phyloP scores from a whole-genome alignment of 441 rosid species.

The Geranium incanum region DNA sequence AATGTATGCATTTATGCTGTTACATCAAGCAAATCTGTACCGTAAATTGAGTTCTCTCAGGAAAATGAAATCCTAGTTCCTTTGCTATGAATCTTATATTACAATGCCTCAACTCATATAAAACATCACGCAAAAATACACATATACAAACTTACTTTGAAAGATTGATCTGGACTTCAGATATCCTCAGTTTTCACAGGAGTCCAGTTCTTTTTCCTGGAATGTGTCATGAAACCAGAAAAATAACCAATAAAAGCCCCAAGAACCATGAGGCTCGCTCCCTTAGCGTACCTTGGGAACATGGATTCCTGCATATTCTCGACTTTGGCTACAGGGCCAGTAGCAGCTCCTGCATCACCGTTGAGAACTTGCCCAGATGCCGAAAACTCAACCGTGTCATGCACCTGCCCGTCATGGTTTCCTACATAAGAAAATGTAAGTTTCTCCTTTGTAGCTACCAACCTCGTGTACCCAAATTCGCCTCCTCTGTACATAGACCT shows the following conservation, averaged over 20 bases:
- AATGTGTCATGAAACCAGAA: slow-evolving; percentile 48
- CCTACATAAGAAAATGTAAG: slow-evolving; percentile 64
- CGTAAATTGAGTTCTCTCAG: background rate
- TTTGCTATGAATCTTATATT: background rate
- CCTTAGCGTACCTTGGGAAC: slow-evolving; percentile 46
- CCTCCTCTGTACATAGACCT: slow-evolving; percentile 72
- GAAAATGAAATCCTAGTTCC: background rate
- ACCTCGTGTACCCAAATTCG: slow-evolving; percentile 78
- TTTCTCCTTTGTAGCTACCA: slow-evolving; percentile 71
- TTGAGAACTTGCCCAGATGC: slow-evolving; percentile 60
- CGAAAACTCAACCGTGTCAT: slow-evolving; percentile 67
- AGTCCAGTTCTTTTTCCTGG: slow-evolving; percentile 52
- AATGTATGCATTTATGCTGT: background rate
- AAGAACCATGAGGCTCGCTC: slow-evolving; percentile 54
- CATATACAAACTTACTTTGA: background rate
- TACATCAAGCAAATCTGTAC: background rate
- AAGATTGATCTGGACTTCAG: slow-evolving; percentile 22
- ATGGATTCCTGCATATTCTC: slow-evolving; percentile 19
- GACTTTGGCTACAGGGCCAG: background rate
- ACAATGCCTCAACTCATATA: background rate
- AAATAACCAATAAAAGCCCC: slow-evolving; percentile 58
- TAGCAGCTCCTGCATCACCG: slow-evolving; percentile 22
- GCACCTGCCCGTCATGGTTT: slow-evolving; percentile 78
- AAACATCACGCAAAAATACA: background rate
- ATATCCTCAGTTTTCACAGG: slow-evolving; percentile 48